Base-by-base conservation (phyloP, 2,329 filamentous ascomycete species). In the Raffaelea albimanens region DNA sequence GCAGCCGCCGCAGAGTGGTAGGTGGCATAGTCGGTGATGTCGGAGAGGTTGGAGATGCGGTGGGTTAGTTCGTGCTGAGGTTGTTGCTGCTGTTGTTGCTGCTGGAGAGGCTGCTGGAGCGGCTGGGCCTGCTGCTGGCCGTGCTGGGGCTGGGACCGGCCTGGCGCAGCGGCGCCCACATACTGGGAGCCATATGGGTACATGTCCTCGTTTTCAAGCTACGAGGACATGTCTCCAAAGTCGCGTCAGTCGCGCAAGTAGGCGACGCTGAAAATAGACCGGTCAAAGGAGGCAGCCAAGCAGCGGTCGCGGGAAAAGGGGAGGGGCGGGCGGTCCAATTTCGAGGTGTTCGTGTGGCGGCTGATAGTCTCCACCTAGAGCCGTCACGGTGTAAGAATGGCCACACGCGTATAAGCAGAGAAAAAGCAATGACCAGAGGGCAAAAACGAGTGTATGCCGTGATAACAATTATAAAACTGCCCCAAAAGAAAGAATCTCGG, bases 21-120 rank as follows among this genome's bases (percentile, higher is more conserved):
- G 2, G 58, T 62, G 47, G 55, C 58, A 36, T 57, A 56, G 50
- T 61, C 58, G 39, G 56, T 50, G 22, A 64, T 55, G 39, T 64
- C 62, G 16, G 59, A 57, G 7, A 64, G 50, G 29, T 53, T 58
- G 16, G 60, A 59, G 43, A 62, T 61, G 47, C 49, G 50, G 25
- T 50, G 40, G 42, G 45, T 52, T 23, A 50, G 31, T 16, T 48
- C 45, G 9, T 39, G 34, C 34, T 38, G 38, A 10, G 20, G 20
- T 14, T 23, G 18, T 18, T 19, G n/a, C 11, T 22, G 23, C 16
- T 29, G 43, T 23, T 38, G 18, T 16, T 38, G 45, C 36, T 13
- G 45, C 40, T 36, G 46, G 5, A 16, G 8, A 38, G 34, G 13
- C 34, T 16, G 34, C 9, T 38, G n/a, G 31, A 9, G n/a, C n/a